Percentiles rank a stretch among this genome's conserved stretches.
These are phyloP conservation scores for Aureobasidium subglaciale DNA, from an alignment of 2,329 filamentous ascomycete species.

Conservation along the genomic window DNA sequence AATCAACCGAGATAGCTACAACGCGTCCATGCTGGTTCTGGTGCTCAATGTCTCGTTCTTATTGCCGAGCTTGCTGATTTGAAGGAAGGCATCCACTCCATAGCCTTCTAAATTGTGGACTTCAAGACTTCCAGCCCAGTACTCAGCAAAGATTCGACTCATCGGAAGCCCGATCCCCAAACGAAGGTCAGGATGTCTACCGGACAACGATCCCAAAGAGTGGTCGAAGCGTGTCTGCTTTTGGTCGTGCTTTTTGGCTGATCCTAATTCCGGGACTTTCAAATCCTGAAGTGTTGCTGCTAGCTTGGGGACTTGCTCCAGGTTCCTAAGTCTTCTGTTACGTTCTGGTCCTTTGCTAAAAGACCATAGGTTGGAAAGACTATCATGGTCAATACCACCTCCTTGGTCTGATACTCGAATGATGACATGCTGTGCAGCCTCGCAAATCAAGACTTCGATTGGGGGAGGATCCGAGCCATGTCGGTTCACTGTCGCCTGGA, in stretches of 20 bases:
- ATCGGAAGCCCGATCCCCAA: slow-evolving; percentile 91
- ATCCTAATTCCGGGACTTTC: slow-evolving; percentile 31
- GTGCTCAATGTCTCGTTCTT: slow-evolving; percentile 88
- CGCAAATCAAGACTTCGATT: slow-evolving; percentile 90
- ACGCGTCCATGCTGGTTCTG: slow-evolving; percentile 45
- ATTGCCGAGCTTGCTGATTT: slow-evolving; percentile 93
- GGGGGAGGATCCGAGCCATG: slow-evolving; percentile 65
- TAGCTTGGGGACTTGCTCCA: slow-evolving; percentile 80
- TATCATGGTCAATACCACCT: slow-evolving; percentile 78
- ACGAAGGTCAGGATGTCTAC: slow-evolving; percentile 75
- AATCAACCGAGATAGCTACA: slow-evolving; percentile 28
- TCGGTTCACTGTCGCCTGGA: slow-evolving; percentile 79
- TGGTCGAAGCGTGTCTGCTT: slow-evolving; percentile 40
- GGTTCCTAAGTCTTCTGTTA: slow-evolving; percentile 70
- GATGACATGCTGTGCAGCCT: slow-evolving; percentile 89
- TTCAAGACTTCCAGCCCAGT: slow-evolving; percentile 91
- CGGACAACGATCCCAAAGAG: slow-evolving; percentile 73
- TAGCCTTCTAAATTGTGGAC: slow-evolving; percentile 92
- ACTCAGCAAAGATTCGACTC: slow-evolving; percentile 91
- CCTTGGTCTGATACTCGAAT: slow-evolving; percentile 94
- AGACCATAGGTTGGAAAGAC: slow-evolving; percentile 88
- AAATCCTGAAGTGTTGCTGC: slow-evolving; percentile 90
- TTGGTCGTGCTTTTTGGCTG: not conserved
- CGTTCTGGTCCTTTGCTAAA: slow-evolving; percentile 88
- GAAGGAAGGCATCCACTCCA: slow-evolving; percentile 89